A percentile compares a stretch with the other conserved stretches of the same genome.
Conservation (phyloP, 2,329 filamentous ascomycete species). For the Phyllosticta citribraziliensis region DNA sequence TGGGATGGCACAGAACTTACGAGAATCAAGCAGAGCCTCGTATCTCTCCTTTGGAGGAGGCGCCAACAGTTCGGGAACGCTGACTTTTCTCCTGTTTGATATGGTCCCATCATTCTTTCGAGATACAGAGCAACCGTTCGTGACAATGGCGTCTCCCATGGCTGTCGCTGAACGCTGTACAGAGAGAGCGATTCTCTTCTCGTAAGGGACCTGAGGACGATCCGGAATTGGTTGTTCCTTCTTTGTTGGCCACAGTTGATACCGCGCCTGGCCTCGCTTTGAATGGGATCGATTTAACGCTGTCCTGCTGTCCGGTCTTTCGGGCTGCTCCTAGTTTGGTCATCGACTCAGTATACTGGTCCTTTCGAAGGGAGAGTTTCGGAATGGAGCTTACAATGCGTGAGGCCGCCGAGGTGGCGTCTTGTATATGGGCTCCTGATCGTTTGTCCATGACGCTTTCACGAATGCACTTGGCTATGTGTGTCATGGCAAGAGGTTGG, state of each 20-base stretch:
- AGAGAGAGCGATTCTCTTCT: slow-evolving; percentile 27
- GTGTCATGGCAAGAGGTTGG: slow-evolving; percentile 27
- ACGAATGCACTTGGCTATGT: slow-evolving; percentile 35
- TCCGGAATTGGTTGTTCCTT: not conserved
- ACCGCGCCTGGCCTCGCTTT: slow-evolving; percentile 16
- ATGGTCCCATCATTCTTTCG: slow-evolving; percentile 27
- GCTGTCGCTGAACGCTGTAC: slow-evolving; percentile 30
- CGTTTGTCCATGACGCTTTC: slow-evolving; percentile 18
- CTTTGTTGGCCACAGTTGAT: slow-evolving; percentile 27
- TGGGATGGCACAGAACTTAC: slow-evolving; percentile 19
- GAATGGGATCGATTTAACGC: not conserved
- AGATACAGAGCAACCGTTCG: slow-evolving; percentile 23
- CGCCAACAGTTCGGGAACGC: slow-evolving; percentile 28
- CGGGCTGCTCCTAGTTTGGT: slow-evolving; percentile 19
- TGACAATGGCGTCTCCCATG: slow-evolving; percentile 29
- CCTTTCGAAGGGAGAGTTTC: slow-evolving; percentile 16
- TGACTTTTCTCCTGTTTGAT: slow-evolving; percentile 30
- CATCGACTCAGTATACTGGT: slow-evolving; percentile 18
- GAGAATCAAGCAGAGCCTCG: slow-evolving; percentile 29
- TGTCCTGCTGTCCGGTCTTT: slow-evolving; percentile 6
- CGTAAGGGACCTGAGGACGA: slow-evolving; percentile 11
- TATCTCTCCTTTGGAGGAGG: slow-evolving; percentile 28
- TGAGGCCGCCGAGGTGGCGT: not conserved
- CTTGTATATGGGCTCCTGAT: slow-evolving; percentile 25
- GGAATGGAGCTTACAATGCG: slow-evolving; percentile 1